phyloP scores from a whole-genome alignment of 176 grass and related monocot genomes.

The Oropetium thomaeum region DNA sequence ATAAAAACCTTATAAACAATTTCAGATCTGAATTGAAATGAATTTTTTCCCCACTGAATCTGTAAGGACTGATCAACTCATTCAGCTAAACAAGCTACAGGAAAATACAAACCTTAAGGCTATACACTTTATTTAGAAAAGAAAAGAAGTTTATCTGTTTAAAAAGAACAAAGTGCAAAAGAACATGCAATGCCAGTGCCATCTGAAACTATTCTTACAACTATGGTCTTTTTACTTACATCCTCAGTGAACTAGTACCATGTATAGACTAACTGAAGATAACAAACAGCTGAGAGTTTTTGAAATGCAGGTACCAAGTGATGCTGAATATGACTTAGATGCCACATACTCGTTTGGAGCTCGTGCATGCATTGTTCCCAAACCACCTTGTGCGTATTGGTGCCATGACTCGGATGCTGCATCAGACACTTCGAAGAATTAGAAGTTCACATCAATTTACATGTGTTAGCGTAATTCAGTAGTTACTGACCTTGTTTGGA shows the following conservation, averaged over 20 bases:
- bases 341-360: constrained; percentile 18
- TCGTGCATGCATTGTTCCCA: constrained; percentile 36
- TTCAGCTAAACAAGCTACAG: neutral
- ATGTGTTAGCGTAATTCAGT: neutral
- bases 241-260: constrained; percentile 1
- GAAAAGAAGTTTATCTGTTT: neutral
- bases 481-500: constrained; percentile 53
- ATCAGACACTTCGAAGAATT: neutral
- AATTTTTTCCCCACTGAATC: neutral
- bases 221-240: neutral
- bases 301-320: neutral
- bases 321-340: constrained; percentile 23
- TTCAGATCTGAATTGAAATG: neutral
- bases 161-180: neutral
- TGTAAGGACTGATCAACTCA: neutral
- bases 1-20: too few relatives aligned
- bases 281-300: constrained; percentile 1
- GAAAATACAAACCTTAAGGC: neutral
- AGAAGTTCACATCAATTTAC: neutral
- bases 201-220: constrained; percentile 13
- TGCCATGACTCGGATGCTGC: constrained; percentile 59
- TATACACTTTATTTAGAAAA: neutral
- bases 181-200: neutral
- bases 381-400: constrained; percentile 30
- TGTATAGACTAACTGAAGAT: neutral